Evolutionary conservation across 1,139 yeast genomes (phyloP), one percentile per base, ranked within the genome.

Genomic region (Pichia sp.): DNA sequence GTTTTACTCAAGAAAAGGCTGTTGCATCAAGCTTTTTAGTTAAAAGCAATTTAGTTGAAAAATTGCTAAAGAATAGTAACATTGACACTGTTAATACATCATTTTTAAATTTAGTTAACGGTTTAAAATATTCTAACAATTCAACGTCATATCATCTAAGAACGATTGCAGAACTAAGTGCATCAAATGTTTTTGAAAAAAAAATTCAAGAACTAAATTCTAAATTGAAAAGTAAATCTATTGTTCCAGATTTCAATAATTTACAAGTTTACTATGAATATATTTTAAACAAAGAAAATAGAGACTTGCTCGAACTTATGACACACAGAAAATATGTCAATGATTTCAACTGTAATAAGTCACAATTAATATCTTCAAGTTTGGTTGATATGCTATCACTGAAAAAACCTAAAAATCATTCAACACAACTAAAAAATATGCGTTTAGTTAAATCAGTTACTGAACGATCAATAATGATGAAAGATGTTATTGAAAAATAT

Each of bases 1-100:
- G 97, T 1, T 79, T 86, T 59, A 84, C 93, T 0, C 68, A 87
- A 66, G 76, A 76, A 3, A 69, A 69, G 36, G 76, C 91, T 1
- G 88, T 84, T 3, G 66, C 74, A 2, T 64, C 77, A 1, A 60
- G 66, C 8, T 87, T 69, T 55, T 65, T 64, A 27, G 55, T 65
- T 8, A 65, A 69, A 10, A 75, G 74, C 37, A 52, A 64, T 11
- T 51, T 70, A 7, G 65, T 83, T 6, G 60, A 68, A 29, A 73
- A 68, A 44, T 59, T 66, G 29, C 47, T 74, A 21, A 44, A 30
- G 7, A 47, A 56, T 1, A 55, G 60, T 2, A 51, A 57, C 18
- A 57, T 60, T 8, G 28, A 34, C 7, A 21, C 5, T 3, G 43
- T 41, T 10, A 70, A 84, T 45, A 59, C 82, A 31, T 56, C 67